Conservation (phyloP, 768 basidiomycete genomes). For the Pulveroboletus sp. region DNA sequence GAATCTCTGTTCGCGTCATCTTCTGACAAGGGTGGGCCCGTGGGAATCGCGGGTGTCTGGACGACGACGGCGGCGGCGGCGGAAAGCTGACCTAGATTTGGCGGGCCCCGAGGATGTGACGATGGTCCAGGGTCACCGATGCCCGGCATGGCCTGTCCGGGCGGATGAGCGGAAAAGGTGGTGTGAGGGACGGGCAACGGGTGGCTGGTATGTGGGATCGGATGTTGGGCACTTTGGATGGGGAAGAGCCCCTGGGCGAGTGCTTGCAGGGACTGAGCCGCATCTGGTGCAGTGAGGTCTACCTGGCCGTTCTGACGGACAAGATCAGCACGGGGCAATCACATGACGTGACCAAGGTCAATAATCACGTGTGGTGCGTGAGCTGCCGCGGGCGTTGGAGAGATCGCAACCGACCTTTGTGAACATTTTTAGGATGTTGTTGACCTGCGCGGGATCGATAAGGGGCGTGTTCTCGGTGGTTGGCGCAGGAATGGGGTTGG, state of each 20-base stretch:
- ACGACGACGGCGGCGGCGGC: conserved; percentile 42
- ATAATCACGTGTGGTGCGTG: conserved; percentile 23
- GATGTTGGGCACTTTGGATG: conserved; percentile 26
- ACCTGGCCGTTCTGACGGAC: conserved; percentile 42
- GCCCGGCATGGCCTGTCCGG: conserved; percentile 42
- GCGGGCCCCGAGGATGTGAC: conserved; percentile 65
- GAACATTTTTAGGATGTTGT: conserved; percentile 56
- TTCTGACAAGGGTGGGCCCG: conserved; percentile 17
- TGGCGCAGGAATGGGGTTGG: conserved; percentile 7
- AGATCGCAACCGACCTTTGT: conserved; percentile 45
- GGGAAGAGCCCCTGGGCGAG: conserved; percentile 43
- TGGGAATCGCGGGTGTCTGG: conserved; percentile 32
- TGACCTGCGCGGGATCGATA: conserved; percentile 55
- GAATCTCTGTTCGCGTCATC: conserved; percentile 23
- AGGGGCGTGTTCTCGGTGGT: conserved; percentile 5
- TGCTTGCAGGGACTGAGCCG: conserved; percentile 54
- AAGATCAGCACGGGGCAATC: conserved; percentile 1
- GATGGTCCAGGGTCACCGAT: conserved; percentile 70
- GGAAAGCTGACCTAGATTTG: conserved; percentile 56
- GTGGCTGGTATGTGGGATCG: conserved; percentile 23
- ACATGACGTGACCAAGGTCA: conserved; percentile 23
- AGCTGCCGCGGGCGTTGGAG: not conserved
- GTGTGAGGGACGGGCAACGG: conserved; percentile 42
- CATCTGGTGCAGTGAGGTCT: conserved; percentile 57
- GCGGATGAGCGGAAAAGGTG: conserved; percentile 15